Base-by-base conservation (phyloP, 345 rosid species). In the Gossypium turneri region DNA sequence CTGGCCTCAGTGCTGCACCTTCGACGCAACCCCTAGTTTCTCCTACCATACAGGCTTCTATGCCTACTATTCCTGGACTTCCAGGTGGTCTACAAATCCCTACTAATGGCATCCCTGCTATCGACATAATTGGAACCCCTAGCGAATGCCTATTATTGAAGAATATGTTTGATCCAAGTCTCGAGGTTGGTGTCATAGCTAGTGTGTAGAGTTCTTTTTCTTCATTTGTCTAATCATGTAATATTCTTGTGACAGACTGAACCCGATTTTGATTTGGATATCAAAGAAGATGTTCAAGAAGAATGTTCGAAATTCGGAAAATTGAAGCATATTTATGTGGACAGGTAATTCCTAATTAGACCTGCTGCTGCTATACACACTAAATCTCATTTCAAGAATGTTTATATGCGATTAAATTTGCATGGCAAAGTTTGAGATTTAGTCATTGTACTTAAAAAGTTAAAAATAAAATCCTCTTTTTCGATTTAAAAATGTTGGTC, bases 151-250 rank as follows among this genome's bases (percentile, higher is more conserved):
- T 94, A 41, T 64, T 94, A 57, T 83, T 94, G 80, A 94, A 92
- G 86, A 94, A 94, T 75, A 90, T 94, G 98, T 94, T 94, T 87
- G 98, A 94, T 86, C 92, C 98, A 25, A 82, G 73, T 17, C 12
- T 76, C 61, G 98, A 94, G 98, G 98, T 94, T 67, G 20, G 81
- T 83, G 22, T 25, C 8, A 44, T 56, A 27, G 0, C 63, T 41
- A 55, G 65, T 22, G 19, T 27, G n/a, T 47, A 9, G 44, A 24
- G 20, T 57, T 24, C 15, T 2, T 62, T 47, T 19, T 38, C 16
- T 15, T 38, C 47, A 3, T 56, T 24, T 71, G 67, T 44, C 63
- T 64, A 70, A 71, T 67, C 25, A 1, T 45, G 6, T n/a, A 43
- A 12, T 80, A 24, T 53, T 62, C 59, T 58, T 77, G 58, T 27